Base-by-base conservation (phyloP, 495 filamentous ascomycete genomes). In the Aspergillus biplanus region DNA sequence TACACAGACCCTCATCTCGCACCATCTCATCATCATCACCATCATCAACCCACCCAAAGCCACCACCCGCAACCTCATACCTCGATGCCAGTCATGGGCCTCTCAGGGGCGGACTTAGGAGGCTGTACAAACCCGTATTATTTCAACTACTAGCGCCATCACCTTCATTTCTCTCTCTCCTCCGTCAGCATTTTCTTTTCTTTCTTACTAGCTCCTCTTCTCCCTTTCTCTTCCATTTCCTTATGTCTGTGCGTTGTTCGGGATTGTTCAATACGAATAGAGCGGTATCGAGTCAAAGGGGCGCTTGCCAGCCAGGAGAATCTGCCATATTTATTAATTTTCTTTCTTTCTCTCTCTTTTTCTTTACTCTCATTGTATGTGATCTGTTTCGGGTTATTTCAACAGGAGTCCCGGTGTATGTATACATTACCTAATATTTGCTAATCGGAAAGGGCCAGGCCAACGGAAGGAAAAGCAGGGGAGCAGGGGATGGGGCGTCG, bases 41-140 rank as follows among this genome's bases (percentile, higher is more conserved):
- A 33, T 52, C 59, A 61, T 21, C 59, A 49, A 12, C 49, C 32
- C 44, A n/a, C 9, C n/a, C 58, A 12, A 47, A 61, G n/a, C 56
- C 47, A 49, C 34, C 59, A 9, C 47, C 49, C 56, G 37, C 32
- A 37, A 33, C 47, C 27, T 33, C 58, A 59, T 21, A 33, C 3
- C 39, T 64, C 64, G 12, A 64, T 52, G 39, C 61, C 67, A 7
- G 56, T 63, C 4, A 61, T 69, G 9, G 65, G 61, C 4, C 63
- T 64, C 4, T 58, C 69, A 0, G 58, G 35, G 0, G 27, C 57
- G 5, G 69, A 65, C 21, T 63, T 75, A 50, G 66, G 67, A 8
- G 59, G 59, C 7, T 72, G 67, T 56, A 50, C 59, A 8, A 67
- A 73, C 11, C 72, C 74, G 3, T 78, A 74, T 44, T 76, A 75